Conservation (phyloP, 495 filamentous ascomycete genomes). For the Penicillium diatomitis region DNA sequence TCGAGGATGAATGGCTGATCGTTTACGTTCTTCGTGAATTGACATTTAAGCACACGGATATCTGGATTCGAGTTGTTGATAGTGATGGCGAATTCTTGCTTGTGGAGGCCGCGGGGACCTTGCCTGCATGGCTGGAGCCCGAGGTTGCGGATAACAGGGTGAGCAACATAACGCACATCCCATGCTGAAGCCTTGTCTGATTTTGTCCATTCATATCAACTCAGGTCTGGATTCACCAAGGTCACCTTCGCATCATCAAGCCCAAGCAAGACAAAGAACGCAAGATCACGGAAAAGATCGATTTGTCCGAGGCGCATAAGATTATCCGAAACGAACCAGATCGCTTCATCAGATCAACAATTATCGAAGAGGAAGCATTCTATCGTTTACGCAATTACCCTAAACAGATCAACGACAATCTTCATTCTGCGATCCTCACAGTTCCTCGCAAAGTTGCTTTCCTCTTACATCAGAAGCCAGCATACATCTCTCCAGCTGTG, state of each 20-base stretch:
- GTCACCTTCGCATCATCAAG: conserved; percentile 68
- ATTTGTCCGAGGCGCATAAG: conserved; percentile 48
- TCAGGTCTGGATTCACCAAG: conserved; percentile 68
- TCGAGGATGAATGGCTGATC: conserved; percentile 96
- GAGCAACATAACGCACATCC: conserved; percentile 3
- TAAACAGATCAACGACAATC: conserved; percentile 52
- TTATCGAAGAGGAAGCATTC: conserved; percentile 83
- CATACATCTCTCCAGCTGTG: conserved; percentile 68
- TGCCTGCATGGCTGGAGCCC: conserved; percentile 87
- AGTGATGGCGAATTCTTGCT: conserved; percentile 92
- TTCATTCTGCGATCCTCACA: conserved; percentile 61
- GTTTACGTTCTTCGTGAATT: conserved; percentile 84
- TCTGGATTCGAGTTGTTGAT: conserved; percentile 79
- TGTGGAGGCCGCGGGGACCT: conserved; percentile 80
- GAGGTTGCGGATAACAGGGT: conserved; percentile 80
- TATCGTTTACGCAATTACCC: conserved; percentile 80
- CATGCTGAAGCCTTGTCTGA: too few relatives aligned
- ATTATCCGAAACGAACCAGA: conserved; percentile 45
- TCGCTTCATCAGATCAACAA: conserved; percentile 51
- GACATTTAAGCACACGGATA: conserved; percentile 57
- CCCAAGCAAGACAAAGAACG: conserved; percentile 24
- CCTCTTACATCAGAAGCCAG: conserved; percentile 62
- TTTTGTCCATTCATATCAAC: neutral
- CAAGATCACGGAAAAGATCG: conserved; percentile 40
- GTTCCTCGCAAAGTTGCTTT: conserved; percentile 79